phyloP scores from a whole-genome alignment of 768 basidiomycete genomes.

The Leccinum subtestaceum region DNA sequence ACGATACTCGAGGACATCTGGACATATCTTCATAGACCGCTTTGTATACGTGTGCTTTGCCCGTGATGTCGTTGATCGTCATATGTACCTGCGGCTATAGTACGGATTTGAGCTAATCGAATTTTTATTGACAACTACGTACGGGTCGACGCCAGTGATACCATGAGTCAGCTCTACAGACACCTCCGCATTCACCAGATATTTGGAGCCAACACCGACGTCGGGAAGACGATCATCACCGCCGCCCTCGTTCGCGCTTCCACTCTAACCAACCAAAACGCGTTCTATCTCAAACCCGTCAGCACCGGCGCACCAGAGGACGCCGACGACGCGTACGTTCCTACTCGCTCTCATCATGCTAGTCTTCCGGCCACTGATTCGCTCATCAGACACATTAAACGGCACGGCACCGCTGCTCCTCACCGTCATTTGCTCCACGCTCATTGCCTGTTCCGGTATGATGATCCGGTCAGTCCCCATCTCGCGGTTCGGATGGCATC shows the following conservation, averaged over 20 bases:
- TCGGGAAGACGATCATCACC: constrained; percentile 91
- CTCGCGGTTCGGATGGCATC: constrained; percentile 64
- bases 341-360: not conserved
- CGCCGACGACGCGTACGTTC: constrained; percentile 78
- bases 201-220: constrained; percentile 95
- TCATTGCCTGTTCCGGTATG: constrained; percentile 77
- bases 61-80: not conserved
- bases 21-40: constrained; percentile 25
- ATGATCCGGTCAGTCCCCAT: constrained; percentile 92
- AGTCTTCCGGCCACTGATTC: constrained; percentile 1
- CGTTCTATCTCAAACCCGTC: constrained; percentile 84
- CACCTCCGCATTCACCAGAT: constrained; percentile 86
- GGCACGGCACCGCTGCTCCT: constrained; percentile 40
- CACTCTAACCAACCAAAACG: constrained; percentile 47
- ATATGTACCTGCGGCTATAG: constrained; percentile 15
- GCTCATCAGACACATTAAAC: constrained; percentile 59
- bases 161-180: constrained; percentile 82
- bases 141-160: not conserved
- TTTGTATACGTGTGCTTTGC: constrained; percentile 1
- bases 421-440: constrained; percentile 45
- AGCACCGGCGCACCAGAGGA: constrained; percentile 81
- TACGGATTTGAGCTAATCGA: not conserved
- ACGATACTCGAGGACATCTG: constrained; percentile 22
- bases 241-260: constrained; percentile 81
- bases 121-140: constrained; percentile 40